Conservation (phyloP, 805 yeast genomes). For the Saccharomycopsis fermentans region DNA sequence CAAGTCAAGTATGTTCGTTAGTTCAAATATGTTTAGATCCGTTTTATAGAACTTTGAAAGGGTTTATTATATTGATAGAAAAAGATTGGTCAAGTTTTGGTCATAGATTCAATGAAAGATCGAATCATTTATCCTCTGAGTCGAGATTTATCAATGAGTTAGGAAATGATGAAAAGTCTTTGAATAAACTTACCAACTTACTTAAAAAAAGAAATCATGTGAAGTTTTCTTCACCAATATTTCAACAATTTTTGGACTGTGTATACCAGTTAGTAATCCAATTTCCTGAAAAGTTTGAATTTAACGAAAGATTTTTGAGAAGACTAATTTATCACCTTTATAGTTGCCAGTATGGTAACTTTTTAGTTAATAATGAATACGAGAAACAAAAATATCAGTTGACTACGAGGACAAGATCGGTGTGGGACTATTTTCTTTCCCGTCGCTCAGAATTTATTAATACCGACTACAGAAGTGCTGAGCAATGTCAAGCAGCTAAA, state of each 20-base stretch:
- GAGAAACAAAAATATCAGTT: conserved; percentile 39
- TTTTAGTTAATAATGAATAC: conserved; percentile 62
- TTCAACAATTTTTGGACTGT: conserved; percentile 89
- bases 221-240: conserved; percentile 76
- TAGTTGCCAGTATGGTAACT: conserved; percentile 93
- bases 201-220: conserved; percentile 39
- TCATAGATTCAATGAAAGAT: conserved; percentile 75
- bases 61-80: conserved; percentile 76
- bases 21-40: conserved; percentile 87
- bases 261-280: conserved; percentile 71
- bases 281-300: conserved; percentile 67
- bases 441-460: conserved; percentile 62
- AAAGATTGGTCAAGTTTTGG: conserved; percentile 97
- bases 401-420: conserved; percentile 51
- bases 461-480: conserved; percentile 27
- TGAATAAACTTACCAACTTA: conserved; percentile 41
- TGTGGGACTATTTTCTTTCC: conserved; percentile 89
- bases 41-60: conserved; percentile 75
- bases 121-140: conserved; percentile 60
- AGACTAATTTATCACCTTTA: conserved; percentile 79
- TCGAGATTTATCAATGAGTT: conserved; percentile 38
- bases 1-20: conserved; percentile 79
- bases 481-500: neutral
- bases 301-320: conserved; percentile 78
- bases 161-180: conserved; percentile 24